Conservation (phyloP, 805 yeast species). For the Yamadazyma paraphyllophila region DNA sequence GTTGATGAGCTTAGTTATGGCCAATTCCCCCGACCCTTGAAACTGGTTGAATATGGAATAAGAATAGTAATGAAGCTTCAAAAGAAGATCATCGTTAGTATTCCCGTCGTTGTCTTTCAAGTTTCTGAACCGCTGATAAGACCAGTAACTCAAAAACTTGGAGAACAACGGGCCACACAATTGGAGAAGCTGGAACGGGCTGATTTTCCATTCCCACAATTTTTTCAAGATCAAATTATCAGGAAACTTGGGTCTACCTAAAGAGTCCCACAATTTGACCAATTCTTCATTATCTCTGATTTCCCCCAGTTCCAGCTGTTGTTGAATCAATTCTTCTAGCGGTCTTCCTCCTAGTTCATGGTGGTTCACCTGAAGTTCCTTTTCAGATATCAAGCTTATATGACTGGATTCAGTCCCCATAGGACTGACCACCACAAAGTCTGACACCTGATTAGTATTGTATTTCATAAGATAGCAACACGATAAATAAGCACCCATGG, state of each 20-base stretch:
- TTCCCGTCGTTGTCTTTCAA: constrained; percentile 18
- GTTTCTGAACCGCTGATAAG: constrained; percentile 37
- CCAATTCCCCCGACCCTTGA: constrained; percentile 44
- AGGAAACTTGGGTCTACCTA: constrained; percentile 41
- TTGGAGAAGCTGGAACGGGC: constrained; percentile 41
- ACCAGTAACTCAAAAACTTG: constrained; percentile 41
- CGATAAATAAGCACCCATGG: constrained; percentile 43
- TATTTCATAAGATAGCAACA: constrained; percentile 42
- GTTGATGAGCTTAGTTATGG: constrained; percentile 39
- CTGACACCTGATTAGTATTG: constrained; percentile 24
- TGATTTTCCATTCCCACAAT: constrained; percentile 37
- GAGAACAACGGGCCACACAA: constrained; percentile 38
- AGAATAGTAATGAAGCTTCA: constrained; percentile 39
- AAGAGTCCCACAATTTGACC: constrained; percentile 27
- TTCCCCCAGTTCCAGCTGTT: constrained; percentile 15
- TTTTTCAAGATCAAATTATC: constrained; percentile 26
- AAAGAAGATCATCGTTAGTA: constrained; percentile 19
- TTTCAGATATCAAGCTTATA: constrained; percentile 31
- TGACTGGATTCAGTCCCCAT: constrained; percentile 44
- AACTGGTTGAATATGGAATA: constrained; percentile 42
- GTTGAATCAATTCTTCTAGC: constrained; percentile 27
- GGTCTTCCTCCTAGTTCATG: constrained; percentile 37
- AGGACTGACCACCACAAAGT: constrained; percentile 35
- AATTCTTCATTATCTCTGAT: constrained; percentile 17
- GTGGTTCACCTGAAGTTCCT: constrained; percentile 30